Evolutionary conservation across 352 stramenopile species (phyloP).

Genomic region (Phytophthora cryptogea): DNA sequence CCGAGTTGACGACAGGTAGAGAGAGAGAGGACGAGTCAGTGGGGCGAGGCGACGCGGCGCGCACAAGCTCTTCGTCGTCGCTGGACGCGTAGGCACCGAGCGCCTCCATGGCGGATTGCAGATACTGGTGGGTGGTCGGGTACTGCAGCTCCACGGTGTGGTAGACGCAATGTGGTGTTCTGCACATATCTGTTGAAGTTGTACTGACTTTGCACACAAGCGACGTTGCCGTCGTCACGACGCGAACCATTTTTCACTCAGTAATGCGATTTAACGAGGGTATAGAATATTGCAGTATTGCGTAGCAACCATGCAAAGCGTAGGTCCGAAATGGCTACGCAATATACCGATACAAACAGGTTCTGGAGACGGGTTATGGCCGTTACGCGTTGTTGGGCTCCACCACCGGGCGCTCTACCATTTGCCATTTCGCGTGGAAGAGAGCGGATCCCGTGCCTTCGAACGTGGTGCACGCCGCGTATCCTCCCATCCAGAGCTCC

Average conservation of each 20-base stretch:
- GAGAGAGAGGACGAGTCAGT: conserved; percentile 13
- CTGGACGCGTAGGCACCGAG: conserved; percentile 55
- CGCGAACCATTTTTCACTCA: background rate
- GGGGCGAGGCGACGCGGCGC: conserved; percentile 4
- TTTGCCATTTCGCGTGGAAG: conserved; percentile 5
- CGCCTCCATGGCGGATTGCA: conserved; percentile 41
- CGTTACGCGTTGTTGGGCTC: conserved; percentile 15
- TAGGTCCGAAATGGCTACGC: too few species aligned
- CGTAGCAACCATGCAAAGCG: too few species aligned
- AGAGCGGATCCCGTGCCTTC: background rate
- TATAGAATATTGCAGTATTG: too few species aligned
- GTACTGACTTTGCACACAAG: conserved; percentile 8
- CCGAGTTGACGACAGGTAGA: conserved; percentile 61
- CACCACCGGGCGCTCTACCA: conserved; percentile 19
- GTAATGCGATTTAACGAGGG: background rate
- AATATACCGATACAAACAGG: background rate
- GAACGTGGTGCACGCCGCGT: background rate
- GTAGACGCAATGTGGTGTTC: background rate
- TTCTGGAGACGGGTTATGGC: background rate
- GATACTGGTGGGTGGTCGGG: background rate
- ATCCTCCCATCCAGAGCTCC: background rate
- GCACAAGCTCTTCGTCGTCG: conserved; percentile 38
- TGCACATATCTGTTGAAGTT: conserved; percentile 9
- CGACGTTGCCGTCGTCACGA: conserved; percentile 8
- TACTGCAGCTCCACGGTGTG: background rate